Conservation (phyloP, 163 green algal genomes). For the Volvox carteri region DNA sequence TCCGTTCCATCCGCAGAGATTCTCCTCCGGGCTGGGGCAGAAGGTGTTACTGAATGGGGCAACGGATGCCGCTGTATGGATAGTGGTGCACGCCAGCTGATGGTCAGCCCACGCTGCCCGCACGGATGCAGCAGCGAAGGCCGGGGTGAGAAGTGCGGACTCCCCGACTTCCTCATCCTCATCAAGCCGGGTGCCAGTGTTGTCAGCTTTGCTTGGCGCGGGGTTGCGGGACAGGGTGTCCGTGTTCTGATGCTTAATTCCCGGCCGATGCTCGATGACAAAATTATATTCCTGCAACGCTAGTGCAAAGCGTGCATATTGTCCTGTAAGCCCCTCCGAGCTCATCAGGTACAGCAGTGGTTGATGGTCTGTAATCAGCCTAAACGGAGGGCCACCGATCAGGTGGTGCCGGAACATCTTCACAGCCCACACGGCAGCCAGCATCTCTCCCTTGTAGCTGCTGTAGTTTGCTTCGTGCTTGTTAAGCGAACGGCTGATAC, state of each 20-base stretch:
- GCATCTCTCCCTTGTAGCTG: conserved; percentile 59
- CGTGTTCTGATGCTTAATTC: conserved; percentile 54
- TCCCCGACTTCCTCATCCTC: not conserved
- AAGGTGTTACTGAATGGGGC: not conserved
- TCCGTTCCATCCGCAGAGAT: not conserved
- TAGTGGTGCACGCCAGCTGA: not conserved
- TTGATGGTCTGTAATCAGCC: conserved; percentile 61
- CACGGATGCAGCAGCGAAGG: not conserved
- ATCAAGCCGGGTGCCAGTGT: conserved; percentile 44
- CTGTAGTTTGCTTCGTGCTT: conserved; percentile 59
- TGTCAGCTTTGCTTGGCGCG: not conserved
- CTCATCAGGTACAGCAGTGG: conserved; percentile 65
- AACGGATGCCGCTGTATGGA: not conserved
- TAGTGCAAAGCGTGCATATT: conserved; percentile 61
- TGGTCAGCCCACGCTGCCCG: conserved; percentile 1
- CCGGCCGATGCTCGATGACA: conserved; percentile 48
- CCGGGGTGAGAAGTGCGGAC: not conserved
- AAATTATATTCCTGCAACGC: conserved; percentile 63
- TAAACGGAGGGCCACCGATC: conserved; percentile 54
- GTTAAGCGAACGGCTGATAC: conserved; percentile 56
- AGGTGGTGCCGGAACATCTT: conserved; percentile 59
- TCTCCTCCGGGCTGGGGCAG: not conserved
- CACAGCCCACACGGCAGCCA: conserved; percentile 57
- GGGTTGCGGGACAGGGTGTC: conserved; percentile 54
- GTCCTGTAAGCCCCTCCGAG: conserved; percentile 43